Conservation (phyloP, 441 rosid species). For the Erodium trifolium region DNA sequence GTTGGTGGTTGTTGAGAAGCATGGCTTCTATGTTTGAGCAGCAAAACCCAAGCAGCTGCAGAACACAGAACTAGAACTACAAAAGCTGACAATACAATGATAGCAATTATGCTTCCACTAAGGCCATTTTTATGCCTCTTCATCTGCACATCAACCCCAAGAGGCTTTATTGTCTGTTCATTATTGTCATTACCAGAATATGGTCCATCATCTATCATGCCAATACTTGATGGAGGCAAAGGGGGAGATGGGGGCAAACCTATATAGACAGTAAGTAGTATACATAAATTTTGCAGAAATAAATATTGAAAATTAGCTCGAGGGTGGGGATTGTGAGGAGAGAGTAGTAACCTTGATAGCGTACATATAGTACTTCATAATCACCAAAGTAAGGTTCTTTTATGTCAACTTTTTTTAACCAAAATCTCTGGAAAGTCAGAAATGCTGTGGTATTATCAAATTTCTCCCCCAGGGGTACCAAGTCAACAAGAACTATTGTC, state of each 20-base stretch:
- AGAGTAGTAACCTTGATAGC: conserved; percentile 47
- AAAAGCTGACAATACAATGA: conserved; percentile 57
- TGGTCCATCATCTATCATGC: conserved; percentile 52
- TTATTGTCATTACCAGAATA: conserved; percentile 47
- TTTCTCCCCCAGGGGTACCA: conserved; percentile 71
- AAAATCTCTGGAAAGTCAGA: conserved; percentile 74
- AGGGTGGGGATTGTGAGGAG: conserved; percentile 1
- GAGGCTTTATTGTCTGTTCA: conserved; percentile 61
- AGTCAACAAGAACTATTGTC: conserved; percentile 68
- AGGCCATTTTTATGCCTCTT: conserved; percentile 41
- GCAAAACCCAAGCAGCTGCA: conserved; percentile 51
- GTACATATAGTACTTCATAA: conserved; percentile 75
- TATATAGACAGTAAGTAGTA: conserved; percentile 20
- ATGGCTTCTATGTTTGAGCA: conserved; percentile 39
- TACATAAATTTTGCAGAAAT: conserved; percentile 6
- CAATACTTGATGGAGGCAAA: conserved; percentile 41
- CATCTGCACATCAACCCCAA: conserved; percentile 64
- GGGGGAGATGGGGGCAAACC: conserved; percentile 94
- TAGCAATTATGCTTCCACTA: conserved; percentile 49
- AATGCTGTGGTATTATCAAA: conserved; percentile 73
- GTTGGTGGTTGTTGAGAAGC: conserved; percentile 30
- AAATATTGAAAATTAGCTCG: background rate
- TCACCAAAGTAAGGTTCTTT: conserved; percentile 54
- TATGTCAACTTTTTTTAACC: conserved; percentile 67
- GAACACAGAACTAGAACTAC: conserved; percentile 54